Evolutionary conservation across 2,329 filamentous ascomycete genomes (phyloP).

Genomic region (Aspergillus tubingensis): DNA sequence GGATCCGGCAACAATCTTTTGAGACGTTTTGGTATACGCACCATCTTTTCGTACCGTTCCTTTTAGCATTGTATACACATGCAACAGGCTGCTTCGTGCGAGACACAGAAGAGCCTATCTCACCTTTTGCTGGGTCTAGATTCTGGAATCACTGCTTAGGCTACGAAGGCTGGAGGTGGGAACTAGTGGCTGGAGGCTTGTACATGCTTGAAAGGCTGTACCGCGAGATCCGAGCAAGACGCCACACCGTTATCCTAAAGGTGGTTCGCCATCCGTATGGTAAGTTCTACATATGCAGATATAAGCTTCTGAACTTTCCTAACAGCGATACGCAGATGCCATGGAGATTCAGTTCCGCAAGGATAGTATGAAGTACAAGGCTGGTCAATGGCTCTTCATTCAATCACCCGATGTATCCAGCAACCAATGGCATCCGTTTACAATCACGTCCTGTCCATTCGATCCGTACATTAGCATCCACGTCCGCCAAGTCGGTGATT

Average conservation of each 20-base stretch:
- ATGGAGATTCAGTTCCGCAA: conserved; percentile 98
- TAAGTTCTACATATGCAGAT: conserved; percentile 45
- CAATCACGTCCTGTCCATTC: conserved; percentile 96
- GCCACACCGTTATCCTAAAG: conserved; percentile 85
- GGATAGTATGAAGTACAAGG: conserved; percentile 96
- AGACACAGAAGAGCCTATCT: conserved; percentile 69
- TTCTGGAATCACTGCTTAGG: conserved; percentile 96
- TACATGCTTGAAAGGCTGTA: conserved; percentile 89
- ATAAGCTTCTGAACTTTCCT: too few species aligned
- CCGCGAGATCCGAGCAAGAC: conserved; percentile 81
- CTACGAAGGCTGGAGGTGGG: conserved; percentile 97
- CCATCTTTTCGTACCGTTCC: conserved; percentile 95
- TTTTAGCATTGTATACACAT: conserved; percentile 92
- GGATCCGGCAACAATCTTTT: conserved; percentile 94
- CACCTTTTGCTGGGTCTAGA: conserved; percentile 76
- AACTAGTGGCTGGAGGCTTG: conserved; percentile 79
- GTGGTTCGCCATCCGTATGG: conserved; percentile 95
- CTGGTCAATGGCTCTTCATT: conserved; percentile 96
- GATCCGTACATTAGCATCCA: conserved; percentile 94
- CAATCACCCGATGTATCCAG: conserved; percentile 86
- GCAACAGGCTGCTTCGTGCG: conserved; percentile 96
- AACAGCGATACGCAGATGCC: conserved; percentile 63
- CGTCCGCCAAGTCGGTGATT: conserved; percentile 94
- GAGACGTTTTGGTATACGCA: conserved; percentile 99
- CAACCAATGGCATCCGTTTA: conserved; percentile 98